phyloP scores from a whole-genome alignment of 2,329 filamentous ascomycete genomes.

The Aspergillus piperis region DNA sequence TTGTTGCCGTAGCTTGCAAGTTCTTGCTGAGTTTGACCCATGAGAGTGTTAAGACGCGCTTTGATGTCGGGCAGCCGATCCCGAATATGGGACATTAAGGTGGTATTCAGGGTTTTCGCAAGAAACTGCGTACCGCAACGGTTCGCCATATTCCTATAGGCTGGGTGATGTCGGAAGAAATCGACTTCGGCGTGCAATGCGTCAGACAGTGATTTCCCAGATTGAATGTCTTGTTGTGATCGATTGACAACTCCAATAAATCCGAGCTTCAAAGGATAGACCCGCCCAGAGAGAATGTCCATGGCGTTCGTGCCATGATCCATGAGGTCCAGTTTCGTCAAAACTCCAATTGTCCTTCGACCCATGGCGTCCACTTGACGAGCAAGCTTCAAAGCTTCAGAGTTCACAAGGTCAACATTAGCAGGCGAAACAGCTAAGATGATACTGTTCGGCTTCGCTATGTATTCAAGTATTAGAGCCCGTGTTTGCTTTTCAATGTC shows the following conservation, averaged over 20 bases:
- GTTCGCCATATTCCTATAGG: slow-evolving; percentile 92
- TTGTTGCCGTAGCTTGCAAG: slow-evolving; percentile 97
- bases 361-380: slow-evolving; percentile 95
- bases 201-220: slow-evolving; percentile 90
- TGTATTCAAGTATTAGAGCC: slow-evolving; percentile 95
- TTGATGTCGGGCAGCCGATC: slow-evolving; percentile 97
- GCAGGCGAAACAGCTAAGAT: slow-evolving; percentile 94
- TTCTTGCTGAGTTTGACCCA: slow-evolving; percentile 99
- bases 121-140: slow-evolving; percentile 92
- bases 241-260: slow-evolving; percentile 98
- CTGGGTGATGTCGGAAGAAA: slow-evolving; percentile 96
- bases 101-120: slow-evolving; percentile 91
- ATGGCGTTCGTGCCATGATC: slow-evolving; percentile 97
- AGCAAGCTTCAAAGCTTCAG: slow-evolving; percentile 92
- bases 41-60: slow-evolving; percentile 91
- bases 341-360: slow-evolving; percentile 89
- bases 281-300: slow-evolving; percentile 94
- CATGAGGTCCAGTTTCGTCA: slow-evolving; percentile 98
- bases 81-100: slow-evolving; percentile 93
- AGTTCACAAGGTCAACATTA: slow-evolving; percentile 98
- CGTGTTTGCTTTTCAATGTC: slow-evolving; percentile 99
- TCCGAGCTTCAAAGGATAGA: slow-evolving; percentile 94
- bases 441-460: slow-evolving; percentile 98
- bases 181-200: slow-evolving; percentile 86
- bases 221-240: slow-evolving; percentile 96